Evolutionary conservation across 2,329 filamentous ascomycete species (phyloP).

Genomic region (Paradendryphiella salina): DNA sequence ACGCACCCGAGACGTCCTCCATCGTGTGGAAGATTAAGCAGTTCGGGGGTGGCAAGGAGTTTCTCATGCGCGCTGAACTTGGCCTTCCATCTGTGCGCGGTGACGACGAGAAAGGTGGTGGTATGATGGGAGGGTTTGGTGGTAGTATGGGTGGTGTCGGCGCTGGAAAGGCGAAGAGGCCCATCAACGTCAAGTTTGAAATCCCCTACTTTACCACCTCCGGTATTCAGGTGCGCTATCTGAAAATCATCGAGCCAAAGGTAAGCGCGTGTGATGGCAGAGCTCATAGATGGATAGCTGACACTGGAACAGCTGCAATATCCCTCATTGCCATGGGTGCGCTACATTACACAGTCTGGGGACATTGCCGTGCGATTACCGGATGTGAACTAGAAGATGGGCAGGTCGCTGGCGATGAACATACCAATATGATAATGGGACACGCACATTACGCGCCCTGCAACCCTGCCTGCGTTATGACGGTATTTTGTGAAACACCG

Average conservation of each 20-base stretch:
- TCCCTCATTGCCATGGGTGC: slow-evolving; percentile 93
- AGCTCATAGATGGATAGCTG: neutral
- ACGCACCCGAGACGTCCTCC: slow-evolving; percentile 93
- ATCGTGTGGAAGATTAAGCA: slow-evolving; percentile 99
- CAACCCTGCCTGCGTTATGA: neutral
- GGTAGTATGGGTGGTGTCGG: slow-evolving; percentile 93
- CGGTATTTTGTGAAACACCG: neutral
- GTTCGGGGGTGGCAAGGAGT: slow-evolving; percentile 97
- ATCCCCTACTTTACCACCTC: slow-evolving; percentile 99
- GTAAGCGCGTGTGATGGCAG: slow-evolving; percentile 56
- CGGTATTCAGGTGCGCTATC: slow-evolving; percentile 95
- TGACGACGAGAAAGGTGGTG: slow-evolving; percentile 91
- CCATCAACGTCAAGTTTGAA: slow-evolving; percentile 99
- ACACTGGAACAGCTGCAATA: slow-evolving; percentile 79
- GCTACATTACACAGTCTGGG: slow-evolving; percentile 97
- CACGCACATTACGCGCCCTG: neutral
- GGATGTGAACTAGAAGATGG: slow-evolving; percentile 68
- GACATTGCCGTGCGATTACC: slow-evolving; percentile 94
- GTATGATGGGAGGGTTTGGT: slow-evolving; percentile 96
- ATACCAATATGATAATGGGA: slow-evolving; percentile 1
- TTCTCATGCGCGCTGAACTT: slow-evolving; percentile 95
- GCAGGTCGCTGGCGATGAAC: neutral
- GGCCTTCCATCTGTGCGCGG: slow-evolving; percentile 91
- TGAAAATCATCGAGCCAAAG: slow-evolving; percentile 99
- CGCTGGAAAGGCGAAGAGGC: slow-evolving; percentile 83